phyloP scores from a whole-genome alignment of 1,284 basidiomycete genomes.

The Clitocybe nebularis region DNA sequence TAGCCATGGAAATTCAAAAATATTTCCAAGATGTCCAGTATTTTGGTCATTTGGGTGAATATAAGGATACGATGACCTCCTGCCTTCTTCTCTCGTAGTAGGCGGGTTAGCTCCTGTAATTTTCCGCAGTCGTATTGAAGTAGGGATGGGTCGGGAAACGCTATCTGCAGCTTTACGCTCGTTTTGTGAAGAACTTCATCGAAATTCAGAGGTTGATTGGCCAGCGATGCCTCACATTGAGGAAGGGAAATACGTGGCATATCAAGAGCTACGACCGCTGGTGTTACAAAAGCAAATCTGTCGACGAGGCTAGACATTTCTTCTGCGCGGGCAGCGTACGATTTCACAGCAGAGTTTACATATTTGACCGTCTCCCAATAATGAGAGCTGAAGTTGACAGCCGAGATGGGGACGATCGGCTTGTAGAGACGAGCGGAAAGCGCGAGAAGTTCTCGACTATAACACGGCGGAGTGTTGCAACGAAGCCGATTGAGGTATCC shows the following conservation, averaged over 20 bases:
- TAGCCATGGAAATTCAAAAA: constrained; percentile 94
- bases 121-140: constrained; percentile 98
- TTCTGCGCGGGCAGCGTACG: constrained; percentile 58
- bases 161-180: constrained; percentile 86
- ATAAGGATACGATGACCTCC: constrained; percentile 90
- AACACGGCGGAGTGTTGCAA: constrained; percentile 61
- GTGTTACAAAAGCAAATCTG: constrained; percentile 82
- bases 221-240: constrained; percentile 33
- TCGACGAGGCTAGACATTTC: constrained; percentile 59
- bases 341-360: constrained; percentile 55
- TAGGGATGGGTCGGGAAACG: constrained; percentile 88
- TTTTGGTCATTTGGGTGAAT: constrained; percentile 96
- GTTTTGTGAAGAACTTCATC: constrained; percentile 70
- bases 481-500: constrained; percentile 77
- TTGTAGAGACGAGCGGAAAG: constrained; percentile 38
- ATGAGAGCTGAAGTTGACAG: constrained; percentile 30
- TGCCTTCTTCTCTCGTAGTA: constrained; percentile 82
- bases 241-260: constrained; percentile 60
- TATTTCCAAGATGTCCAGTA: constrained; percentile 91
- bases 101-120: constrained; percentile 76
- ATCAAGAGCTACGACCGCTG: constrained; percentile 75
- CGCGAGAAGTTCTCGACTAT: constrained; percentile 58
- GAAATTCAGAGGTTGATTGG: constrained; percentile 42
- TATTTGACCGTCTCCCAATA: constrained; percentile 41
- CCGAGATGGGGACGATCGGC: constrained; percentile 58